Evolutionary conservation across 305 asterid genomes (phyloP).

Genomic region (Andrographis paniculata): DNA sequence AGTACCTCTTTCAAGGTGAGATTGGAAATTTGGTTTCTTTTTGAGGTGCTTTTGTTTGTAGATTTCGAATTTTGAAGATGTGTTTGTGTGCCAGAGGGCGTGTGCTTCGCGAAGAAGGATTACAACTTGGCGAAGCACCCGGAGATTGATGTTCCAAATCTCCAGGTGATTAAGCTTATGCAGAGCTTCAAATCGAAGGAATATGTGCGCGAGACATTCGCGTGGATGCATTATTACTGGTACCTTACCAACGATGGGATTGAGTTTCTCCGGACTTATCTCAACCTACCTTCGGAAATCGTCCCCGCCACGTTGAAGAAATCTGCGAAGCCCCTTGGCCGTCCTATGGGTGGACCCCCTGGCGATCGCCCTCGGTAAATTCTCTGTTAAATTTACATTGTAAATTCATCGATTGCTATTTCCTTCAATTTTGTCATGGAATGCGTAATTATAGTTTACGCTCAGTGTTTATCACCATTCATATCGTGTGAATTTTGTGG

Average conservation of each 20-base stretch:
- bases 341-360: constrained; percentile 82
- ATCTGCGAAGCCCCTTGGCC: too few relatives aligned
- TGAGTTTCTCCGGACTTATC: constrained; percentile 73
- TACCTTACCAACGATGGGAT: constrained; percentile 75
- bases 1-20: constrained; percentile 73
- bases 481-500: too few relatives aligned
- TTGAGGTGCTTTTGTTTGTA: background rate
- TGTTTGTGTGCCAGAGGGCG: constrained; percentile 41
- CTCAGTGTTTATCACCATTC: too few relatives aligned
- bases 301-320: constrained; percentile 81
- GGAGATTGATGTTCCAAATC: constrained; percentile 71
- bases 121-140: constrained; percentile 75
- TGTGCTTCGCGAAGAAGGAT: constrained; percentile 77
- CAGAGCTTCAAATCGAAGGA: constrained; percentile 80
- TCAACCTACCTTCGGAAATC: constrained; percentile 77
- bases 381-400: too few relatives aligned
- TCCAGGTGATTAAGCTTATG: constrained; percentile 87
- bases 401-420: too few relatives aligned
- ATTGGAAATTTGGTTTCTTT: background rate
- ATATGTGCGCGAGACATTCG: constrained; percentile 72
- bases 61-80: background rate
- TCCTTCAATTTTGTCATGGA: too few relatives aligned
- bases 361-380: constrained; percentile 83
- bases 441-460: too few relatives aligned
- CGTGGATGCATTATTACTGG: constrained; percentile 89